Conservation (phyloP, 2,329 filamentous ascomycete species). For the Pleomassaria siparia region DNA sequence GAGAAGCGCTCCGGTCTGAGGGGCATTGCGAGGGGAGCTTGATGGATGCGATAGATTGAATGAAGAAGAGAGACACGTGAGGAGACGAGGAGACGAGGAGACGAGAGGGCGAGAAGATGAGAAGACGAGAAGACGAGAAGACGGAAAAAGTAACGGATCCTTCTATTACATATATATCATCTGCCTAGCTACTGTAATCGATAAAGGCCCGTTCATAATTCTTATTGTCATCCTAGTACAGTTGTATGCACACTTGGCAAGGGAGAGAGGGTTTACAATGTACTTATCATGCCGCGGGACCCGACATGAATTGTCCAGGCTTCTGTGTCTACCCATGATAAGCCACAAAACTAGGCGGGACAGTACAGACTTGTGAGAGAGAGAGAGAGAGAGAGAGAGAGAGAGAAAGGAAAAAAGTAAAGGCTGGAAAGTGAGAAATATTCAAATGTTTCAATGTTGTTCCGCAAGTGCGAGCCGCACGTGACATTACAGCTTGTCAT, state of each 20-base stretch:
- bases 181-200: no score
- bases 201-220: no score
- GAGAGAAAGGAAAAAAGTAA: no score
- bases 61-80: no score
- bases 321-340: background rate
- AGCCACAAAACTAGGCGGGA: background rate
- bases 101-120: background rate
- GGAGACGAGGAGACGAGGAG: background rate
- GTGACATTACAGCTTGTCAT: background rate
- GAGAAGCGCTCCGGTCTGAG: slow-evolving; percentile 11
- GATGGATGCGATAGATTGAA: background rate
- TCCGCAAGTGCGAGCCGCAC: background rate
- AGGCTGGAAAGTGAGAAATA: no score
- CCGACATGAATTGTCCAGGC: background rate
- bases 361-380: background rate
- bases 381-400: background rate
- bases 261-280: background rate
- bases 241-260: background rate
- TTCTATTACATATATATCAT: no score
- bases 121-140: background rate
- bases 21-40: slow-evolving; percentile 6
- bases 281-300: background rate
- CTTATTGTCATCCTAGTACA: no score
- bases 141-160: no score
- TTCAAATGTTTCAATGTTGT: no score